Percentiles rank a stretch among this genome's conserved stretches.
Evolutionary conservation across 2,329 filamentous ascomycete genomes (phyloP).

Genomic region (Laburnicola sp.): DNA sequence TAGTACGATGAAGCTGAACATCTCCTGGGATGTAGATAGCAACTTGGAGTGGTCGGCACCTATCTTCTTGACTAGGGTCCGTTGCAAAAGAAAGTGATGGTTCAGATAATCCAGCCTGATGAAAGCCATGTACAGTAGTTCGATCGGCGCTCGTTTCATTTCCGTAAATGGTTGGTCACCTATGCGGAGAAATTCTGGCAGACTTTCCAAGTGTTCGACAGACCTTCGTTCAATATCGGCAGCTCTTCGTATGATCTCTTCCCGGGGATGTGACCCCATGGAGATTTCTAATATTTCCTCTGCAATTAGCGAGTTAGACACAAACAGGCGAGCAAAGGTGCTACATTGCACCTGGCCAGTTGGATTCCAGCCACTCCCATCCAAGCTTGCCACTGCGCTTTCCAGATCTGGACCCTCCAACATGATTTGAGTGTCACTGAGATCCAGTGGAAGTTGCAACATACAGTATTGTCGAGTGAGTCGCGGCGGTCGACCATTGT

Average conservation of each 20-base stretch:
- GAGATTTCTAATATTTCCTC: slow-evolving; percentile 65
- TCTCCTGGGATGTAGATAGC: slow-evolving; percentile 43
- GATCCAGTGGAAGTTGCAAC: slow-evolving; percentile 58
- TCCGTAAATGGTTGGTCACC: slow-evolving; percentile 22
- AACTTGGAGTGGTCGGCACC: slow-evolving; percentile 39
- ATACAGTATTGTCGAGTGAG: slow-evolving; percentile 58
- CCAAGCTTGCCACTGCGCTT: slow-evolving; percentile 46
- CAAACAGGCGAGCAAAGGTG: slow-evolving; percentile 53
- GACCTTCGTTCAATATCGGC: slow-evolving; percentile 35
- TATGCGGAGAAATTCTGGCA: slow-evolving; percentile 35
- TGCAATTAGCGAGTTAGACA: slow-evolving; percentile 54
- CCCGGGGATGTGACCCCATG: slow-evolving; percentile 43
- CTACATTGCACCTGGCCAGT: slow-evolving; percentile 49
- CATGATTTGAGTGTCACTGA: slow-evolving; percentile 56
- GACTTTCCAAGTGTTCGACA: slow-evolving; percentile 24
- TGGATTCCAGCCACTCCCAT: slow-evolving; percentile 58
- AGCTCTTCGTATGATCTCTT: slow-evolving; percentile 44
- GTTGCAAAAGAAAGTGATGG: slow-evolving; percentile 52
- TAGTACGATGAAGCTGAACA: slow-evolving; percentile 45
- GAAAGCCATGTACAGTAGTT: slow-evolving; percentile 48
- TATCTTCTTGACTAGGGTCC: slow-evolving; percentile 56
- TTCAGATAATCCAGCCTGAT: slow-evolving; percentile 13
- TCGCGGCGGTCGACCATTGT: slow-evolving; percentile 59
- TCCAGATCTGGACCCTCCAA: slow-evolving; percentile 49
- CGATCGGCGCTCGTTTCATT: slow-evolving; percentile 37